Percentiles rank a stretch among this genome's conserved stretches.
Evolutionary conservation across 176 grass and related monocot genomes (phyloP).

Genomic region (Cenchrus americanus): DNA sequence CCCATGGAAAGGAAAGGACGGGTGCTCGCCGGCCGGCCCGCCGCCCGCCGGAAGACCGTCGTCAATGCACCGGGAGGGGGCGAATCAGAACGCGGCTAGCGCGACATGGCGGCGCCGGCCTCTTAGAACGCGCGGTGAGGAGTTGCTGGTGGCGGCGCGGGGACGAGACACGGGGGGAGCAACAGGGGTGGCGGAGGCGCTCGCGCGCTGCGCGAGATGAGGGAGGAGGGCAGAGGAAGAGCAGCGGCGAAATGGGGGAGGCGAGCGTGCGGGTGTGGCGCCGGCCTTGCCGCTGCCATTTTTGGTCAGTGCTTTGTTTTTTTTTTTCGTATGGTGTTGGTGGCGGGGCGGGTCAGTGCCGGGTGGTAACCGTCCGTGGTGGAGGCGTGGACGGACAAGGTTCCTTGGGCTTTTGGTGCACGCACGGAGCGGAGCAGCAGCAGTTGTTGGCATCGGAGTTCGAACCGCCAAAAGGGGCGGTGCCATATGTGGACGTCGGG

Average conservation of each 20-base stretch:
- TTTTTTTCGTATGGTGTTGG: neutral
- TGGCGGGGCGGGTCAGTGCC: neutral
- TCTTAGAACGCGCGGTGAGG: neutral
- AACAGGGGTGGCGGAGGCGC: neutral
- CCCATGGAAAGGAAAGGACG: neutral
- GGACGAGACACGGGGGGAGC: neutral
- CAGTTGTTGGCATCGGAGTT: neutral
- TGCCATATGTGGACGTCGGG: no score
- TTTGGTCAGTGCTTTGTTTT: neutral
- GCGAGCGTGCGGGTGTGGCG: neutral
- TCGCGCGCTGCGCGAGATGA: neutral
- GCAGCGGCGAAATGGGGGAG: neutral
- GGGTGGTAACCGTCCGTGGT: no score
- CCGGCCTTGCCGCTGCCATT: constrained; percentile 1
- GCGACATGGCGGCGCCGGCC: constrained; percentile 1
- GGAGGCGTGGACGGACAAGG: neutral
- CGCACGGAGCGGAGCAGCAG: neutral
- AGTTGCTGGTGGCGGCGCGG: neutral
- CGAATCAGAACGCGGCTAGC: neutral
- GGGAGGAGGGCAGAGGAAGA: no score
- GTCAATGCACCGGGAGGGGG: neutral
- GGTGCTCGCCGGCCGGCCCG: neutral
- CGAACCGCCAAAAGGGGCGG: neutral
- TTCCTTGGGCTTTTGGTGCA: neutral
- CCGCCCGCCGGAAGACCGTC: neutral